These are phyloP conservation scores for Curvularia lunata DNA, from an alignment of 2,329 filamentous ascomycete species.

Conservation along the genomic window DNA sequence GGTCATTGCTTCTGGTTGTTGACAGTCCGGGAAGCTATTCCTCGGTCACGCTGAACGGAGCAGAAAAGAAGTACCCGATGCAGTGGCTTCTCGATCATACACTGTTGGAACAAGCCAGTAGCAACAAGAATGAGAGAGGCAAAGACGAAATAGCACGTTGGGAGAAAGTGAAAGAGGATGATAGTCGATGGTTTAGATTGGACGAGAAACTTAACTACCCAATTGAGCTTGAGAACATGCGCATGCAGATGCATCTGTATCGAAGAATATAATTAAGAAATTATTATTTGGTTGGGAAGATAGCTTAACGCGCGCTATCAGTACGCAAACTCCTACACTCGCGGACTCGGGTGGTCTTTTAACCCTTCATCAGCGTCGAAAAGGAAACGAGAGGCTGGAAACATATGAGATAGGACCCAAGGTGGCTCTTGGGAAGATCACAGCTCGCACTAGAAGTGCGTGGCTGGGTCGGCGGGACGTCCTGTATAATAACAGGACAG, in stretches of 20 bases:
- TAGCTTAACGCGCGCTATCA: neutral
- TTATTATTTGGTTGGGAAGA: neutral
- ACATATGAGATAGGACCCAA: neutral
- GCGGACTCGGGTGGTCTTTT: neutral
- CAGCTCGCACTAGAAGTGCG: neutral
- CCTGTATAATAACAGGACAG: neutral
- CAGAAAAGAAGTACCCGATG: constrained; percentile 81
- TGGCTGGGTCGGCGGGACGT: neutral
- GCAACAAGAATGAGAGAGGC: constrained; percentile 19
- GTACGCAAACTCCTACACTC: neutral
- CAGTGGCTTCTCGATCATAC: constrained; percentile 89
- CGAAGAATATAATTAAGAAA: constrained; percentile 14
- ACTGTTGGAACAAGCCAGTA: constrained; percentile 57
- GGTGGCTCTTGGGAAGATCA: neutral
- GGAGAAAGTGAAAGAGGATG: constrained; percentile 76
- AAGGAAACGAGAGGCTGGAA: neutral
- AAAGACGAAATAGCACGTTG: constrained; percentile 55
- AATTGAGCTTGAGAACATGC: constrained; percentile 90
- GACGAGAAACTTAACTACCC: constrained; percentile 71
- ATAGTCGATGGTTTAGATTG: constrained; percentile 86
- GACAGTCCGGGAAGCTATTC: constrained; percentile 96
- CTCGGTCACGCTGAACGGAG: constrained; percentile 68
- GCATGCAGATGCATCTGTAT: constrained; percentile 91
- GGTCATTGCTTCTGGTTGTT: constrained; percentile 79
- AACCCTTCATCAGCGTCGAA: neutral